phyloP scores from a whole-genome alignment of 2,329 filamentous ascomycete genomes.

The Colletotrichum sidae region DNA sequence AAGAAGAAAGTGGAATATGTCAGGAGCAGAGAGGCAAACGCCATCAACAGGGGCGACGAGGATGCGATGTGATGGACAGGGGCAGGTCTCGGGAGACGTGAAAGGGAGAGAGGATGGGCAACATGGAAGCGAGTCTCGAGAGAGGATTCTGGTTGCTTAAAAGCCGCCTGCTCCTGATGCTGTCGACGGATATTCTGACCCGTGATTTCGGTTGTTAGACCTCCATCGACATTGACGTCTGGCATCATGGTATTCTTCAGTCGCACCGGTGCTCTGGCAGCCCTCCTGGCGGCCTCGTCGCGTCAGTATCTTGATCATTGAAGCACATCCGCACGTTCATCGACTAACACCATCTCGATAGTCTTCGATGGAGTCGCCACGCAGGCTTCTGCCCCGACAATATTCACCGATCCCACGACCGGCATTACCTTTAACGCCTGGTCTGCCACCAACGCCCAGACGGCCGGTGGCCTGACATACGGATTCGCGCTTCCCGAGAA shows the following conservation, averaged over 20 bases:
- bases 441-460: slow-evolving; percentile 49
- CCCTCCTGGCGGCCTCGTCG: slow-evolving; percentile 30
- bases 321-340: background rate
- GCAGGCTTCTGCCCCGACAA: slow-evolving; percentile 35
- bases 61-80: background rate
- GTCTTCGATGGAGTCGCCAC: slow-evolving; percentile 35
- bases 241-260: slow-evolving; percentile 36
- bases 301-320: slow-evolving; percentile 11
- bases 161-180: slow-evolving; percentile 1
- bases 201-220: slow-evolving; percentile 17
- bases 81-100: background rate
- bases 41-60: background rate
- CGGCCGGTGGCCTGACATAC: slow-evolving; percentile 60
- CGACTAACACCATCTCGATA: slow-evolving; percentile 14
- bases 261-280: slow-evolving; percentile 30
- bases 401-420: slow-evolving; percentile 59
- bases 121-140: background rate
- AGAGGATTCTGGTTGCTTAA: slow-evolving; percentile 17
- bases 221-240: slow-evolving; percentile 18
- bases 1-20: slow-evolving; percentile 21
- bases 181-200: background rate
- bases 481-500: slow-evolving; percentile 65
- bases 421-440: slow-evolving; percentile 66
- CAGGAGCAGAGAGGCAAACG: background rate
- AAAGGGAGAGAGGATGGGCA: no score